Evolutionary conservation across 2,329 filamentous ascomycete genomes (phyloP).

Genomic region (Blumeria graminis): DNA sequence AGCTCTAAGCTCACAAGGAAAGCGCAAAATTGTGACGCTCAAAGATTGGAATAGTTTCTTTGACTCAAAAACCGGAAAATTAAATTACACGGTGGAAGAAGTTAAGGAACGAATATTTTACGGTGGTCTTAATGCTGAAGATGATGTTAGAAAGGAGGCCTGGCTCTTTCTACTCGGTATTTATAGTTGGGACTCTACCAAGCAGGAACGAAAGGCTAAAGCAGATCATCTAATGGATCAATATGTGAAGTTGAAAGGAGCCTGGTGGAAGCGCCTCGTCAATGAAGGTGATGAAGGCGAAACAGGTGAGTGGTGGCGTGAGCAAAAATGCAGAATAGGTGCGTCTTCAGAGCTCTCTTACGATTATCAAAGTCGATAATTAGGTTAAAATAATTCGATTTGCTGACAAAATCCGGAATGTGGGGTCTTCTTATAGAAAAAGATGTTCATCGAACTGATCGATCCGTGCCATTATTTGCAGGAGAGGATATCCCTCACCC

Average conservation of each 20-base stretch:
- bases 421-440: constrained; percentile 49
- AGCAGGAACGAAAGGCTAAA: constrained; percentile 60
- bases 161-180: constrained; percentile 89
- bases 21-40: constrained; percentile 50
- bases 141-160: constrained; percentile 84
- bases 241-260: constrained; percentile 78
- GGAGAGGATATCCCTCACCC: constrained; percentile 94
- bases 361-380: not conserved
- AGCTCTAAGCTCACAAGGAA: constrained; percentile 49
- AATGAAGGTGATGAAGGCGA: constrained; percentile 60
- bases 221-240: constrained; percentile 73
- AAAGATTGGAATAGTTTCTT: constrained; percentile 88
- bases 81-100: constrained; percentile 67
- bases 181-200: constrained; percentile 77
- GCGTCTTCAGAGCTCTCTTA: constrained; percentile 1
- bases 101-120: constrained; percentile 97
- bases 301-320: constrained; percentile 85
- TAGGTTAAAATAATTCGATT: too few species aligned
- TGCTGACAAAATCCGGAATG: too few species aligned
- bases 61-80: constrained; percentile 44
- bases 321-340: constrained; percentile 86
- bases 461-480: constrained; percentile 80
- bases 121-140: constrained; percentile 67
- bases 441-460: constrained; percentile 91
- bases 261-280: constrained; percentile 87